These are phyloP conservation scores for Calonectria pseudoturangicola DNA, from an alignment of 2,329 filamentous ascomycete genomes.

Conservation along the genomic window DNA sequence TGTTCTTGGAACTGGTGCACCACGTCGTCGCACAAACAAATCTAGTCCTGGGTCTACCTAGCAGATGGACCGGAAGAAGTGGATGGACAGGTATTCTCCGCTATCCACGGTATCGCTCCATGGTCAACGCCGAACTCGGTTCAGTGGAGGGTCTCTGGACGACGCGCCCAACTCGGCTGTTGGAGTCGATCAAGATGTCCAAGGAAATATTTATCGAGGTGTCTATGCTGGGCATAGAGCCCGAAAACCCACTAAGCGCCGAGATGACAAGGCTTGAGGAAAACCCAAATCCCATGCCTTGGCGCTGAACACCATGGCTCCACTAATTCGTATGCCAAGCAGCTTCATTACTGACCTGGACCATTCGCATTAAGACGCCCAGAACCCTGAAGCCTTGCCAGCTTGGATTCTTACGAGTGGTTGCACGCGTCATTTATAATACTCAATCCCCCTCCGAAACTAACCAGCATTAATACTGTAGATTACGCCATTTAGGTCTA, in stretches of 20 bases:
- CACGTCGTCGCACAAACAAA: conserved; percentile 54
- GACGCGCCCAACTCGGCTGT: conserved; percentile 44
- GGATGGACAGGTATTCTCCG: conserved; percentile 53
- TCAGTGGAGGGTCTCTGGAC: conserved; percentile 50
- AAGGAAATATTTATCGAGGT: conserved; percentile 51
- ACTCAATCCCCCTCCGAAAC: not conserved
- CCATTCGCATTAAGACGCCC: not conserved
- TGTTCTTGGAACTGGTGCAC: conserved; percentile 54
- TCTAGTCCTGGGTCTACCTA: conserved; percentile 53
- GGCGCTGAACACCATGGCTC: not conserved
- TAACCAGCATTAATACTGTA: not conserved
- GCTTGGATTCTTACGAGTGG: not conserved
- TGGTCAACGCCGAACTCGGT: conserved; percentile 55
- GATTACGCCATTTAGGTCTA: not conserved
- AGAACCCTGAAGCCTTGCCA: not conserved
- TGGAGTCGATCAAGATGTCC: conserved; percentile 46
- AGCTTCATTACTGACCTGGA: not conserved
- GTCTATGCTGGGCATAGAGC: conserved; percentile 49
- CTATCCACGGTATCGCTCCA: conserved; percentile 44
- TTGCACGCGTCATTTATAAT: not conserved
- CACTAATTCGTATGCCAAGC: not conserved
- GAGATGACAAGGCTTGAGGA: too few species aligned
- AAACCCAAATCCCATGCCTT: too few species aligned
- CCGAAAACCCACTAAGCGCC: conserved; percentile 9
- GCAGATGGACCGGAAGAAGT: conserved; percentile 47